phyloP scores from a whole-genome alignment of 2,329 filamentous ascomycete species.

The Pestalotiopsis sp. region DNA sequence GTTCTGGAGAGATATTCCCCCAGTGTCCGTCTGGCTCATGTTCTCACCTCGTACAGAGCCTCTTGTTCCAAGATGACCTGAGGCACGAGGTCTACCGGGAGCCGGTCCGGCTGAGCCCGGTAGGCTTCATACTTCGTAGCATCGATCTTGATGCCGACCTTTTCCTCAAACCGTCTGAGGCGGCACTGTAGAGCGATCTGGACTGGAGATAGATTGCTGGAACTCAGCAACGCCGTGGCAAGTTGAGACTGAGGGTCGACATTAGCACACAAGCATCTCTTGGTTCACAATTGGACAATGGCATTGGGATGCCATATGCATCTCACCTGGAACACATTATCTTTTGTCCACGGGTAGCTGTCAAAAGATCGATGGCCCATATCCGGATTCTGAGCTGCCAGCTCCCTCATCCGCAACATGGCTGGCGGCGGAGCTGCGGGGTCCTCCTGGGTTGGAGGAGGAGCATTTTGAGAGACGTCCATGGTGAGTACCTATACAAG shows the following conservation, averaged over 20 bases:
- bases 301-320: neutral
- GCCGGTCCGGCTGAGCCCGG: neutral
- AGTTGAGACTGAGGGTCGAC: conserved; percentile 7
- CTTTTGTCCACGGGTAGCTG: conserved; percentile 17
- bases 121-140: conserved; percentile 10
- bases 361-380: conserved; percentile 14
- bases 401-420: conserved; percentile 25
- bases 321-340: conserved; percentile 15
- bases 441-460: neutral
- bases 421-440: neutral
- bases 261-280: neutral
- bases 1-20: neutral
- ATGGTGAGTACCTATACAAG: neutral
- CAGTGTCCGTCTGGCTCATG: too few species aligned
- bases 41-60: conserved; percentile 14
- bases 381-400: conserved; percentile 26
- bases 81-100: conserved; percentile 12
- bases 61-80: conserved; percentile 15
- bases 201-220: neutral
- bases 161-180: conserved; percentile 14
- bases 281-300: neutral
- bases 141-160: conserved; percentile 14
- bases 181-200: conserved; percentile 13
- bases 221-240: conserved; percentile 11
- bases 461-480: conserved; percentile 1